These are phyloP conservation scores for Mycosphaerella sp. DNA, from an alignment of 2,329 filamentous ascomycete species.

Conservation along the genomic window DNA sequence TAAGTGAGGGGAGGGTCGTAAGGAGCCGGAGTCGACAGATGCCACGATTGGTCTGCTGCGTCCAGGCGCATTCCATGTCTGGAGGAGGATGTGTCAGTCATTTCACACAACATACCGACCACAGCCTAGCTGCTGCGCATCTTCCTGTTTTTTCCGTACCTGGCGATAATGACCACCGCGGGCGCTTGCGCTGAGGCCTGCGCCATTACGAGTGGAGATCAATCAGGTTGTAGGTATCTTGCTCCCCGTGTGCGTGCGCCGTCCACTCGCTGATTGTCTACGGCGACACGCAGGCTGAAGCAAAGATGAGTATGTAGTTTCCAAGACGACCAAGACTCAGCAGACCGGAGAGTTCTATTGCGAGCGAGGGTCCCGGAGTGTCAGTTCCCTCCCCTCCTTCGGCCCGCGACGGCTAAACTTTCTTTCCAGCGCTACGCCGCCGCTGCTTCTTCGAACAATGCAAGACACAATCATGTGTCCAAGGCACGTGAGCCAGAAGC, in stretches of 20 bases:
- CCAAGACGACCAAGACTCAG: not conserved
- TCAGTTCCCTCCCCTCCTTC: no score
- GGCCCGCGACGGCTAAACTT: not conserved
- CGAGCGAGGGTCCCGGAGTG: no score
- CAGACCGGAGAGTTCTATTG: not conserved
- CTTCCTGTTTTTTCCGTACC: constrained; percentile 31
- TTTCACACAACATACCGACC: constrained; percentile 5
- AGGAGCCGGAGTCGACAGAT: constrained; percentile 82
- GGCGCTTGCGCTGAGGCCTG: constrained; percentile 35
- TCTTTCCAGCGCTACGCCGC: not conserved
- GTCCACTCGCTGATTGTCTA: not conserved
- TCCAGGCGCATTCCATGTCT: constrained; percentile 92
- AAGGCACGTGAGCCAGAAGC: no score
- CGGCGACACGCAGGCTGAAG: not conserved
- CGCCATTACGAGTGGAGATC: not conserved
- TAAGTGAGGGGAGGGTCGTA: constrained; percentile 96
- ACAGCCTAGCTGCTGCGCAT: not conserved
- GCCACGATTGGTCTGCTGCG: constrained; percentile 91
- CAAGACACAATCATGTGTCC: no score
- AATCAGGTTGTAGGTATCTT: not conserved
- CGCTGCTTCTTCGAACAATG: no score
- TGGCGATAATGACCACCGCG: constrained; percentile 46
- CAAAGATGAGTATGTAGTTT: not conserved
- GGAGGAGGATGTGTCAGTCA: constrained; percentile 3
- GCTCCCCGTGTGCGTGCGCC: not conserved